Conservation (phyloP, 306 rosid species). For the Quercus parvula region DNA sequence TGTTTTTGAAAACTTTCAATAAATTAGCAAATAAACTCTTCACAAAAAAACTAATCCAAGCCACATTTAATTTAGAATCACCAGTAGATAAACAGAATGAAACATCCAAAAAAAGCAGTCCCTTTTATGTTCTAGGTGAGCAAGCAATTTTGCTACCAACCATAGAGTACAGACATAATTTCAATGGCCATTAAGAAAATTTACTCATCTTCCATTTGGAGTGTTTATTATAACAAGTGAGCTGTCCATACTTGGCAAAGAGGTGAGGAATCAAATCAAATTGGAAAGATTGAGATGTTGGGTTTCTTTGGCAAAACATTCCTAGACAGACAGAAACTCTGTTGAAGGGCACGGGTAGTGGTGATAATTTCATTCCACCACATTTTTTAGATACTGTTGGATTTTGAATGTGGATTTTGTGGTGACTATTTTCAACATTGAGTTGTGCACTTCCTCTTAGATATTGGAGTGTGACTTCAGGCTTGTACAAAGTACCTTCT, state of each 20-base stretch:
- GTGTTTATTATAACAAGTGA: constrained; percentile 13
- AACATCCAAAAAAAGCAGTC: background rate
- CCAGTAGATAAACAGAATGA: background rate
- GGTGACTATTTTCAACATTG: background rate
- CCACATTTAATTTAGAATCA: background rate
- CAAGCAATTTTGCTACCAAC: background rate
- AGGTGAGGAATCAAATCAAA: constrained; percentile 15
- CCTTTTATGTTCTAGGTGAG: background rate
- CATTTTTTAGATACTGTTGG: background rate
- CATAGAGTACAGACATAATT: background rate
- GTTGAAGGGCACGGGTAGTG: constrained; percentile 10
- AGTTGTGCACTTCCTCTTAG: background rate
- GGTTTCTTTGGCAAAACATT: constrained; percentile 18
- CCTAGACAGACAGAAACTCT: constrained; percentile 13
- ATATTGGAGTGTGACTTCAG: background rate
- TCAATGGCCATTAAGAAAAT: background rate
- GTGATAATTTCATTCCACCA: constrained; percentile 9
- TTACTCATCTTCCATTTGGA: background rate
- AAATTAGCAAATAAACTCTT: too few species aligned
- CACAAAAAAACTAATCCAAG: too few species aligned
- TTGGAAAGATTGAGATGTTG: constrained; percentile 23
- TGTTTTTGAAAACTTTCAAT: too few species aligned
- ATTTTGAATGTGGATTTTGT: constrained; percentile 8
- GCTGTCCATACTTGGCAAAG: constrained; percentile 10
- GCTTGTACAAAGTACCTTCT: background rate